Evolutionary conservation across 2,329 filamentous ascomycete genomes (phyloP), one percentile per base, ranked within the genome.

Genomic region (Xylariomycetidae sp.): DNA sequence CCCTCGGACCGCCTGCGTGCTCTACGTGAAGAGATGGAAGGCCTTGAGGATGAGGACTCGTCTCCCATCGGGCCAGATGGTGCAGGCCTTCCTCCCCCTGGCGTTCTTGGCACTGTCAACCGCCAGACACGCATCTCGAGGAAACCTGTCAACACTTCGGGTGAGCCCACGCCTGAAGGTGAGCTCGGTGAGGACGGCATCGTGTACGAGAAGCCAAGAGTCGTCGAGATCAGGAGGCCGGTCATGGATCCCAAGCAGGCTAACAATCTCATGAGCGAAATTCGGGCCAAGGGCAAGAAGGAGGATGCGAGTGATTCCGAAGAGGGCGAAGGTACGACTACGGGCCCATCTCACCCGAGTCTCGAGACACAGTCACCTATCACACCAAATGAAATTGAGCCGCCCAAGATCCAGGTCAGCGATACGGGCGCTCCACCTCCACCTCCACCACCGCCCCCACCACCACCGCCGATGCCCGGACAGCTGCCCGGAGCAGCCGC

Each of bases 11-110:
- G 89, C 51, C 70, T 98, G 38, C 83, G 92, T 45, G 90, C 94
- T 45, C 71, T 97, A 31, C 83, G 92, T 38, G 90, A 97, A 62
- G 82, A 89, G 62, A 98, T 98, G 92, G 92, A 97, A 42, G 70
- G 71, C 33, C 70, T 70, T 35, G 53, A 64, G 42, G 41, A 45
- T 29, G 31, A 23, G 20, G 49, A 46, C 22, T n/a, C n/a, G n/a
- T n/a, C n/a, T n/a, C 34, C 44, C 5, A 48, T 46, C 10, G 64
- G 44, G 59, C 74, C 52, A 60, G 72, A 56, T 48, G 74, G 61
- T 4, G 53, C 59, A 17, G 68, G 61, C 16, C 72, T 73, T 23
- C 72, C 77, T 8, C 74, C 74, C 15, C 66, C 69, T 31, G 83
- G 81, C 48, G 77, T 87, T 44, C 73, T 95, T 30, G 84, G 84